Percentiles rank a stretch among this genome's conserved stretches.
Evolutionary conservation across 768 basidiomycete species (phyloP).

Genomic region (Rhodotorula toruloides): DNA sequence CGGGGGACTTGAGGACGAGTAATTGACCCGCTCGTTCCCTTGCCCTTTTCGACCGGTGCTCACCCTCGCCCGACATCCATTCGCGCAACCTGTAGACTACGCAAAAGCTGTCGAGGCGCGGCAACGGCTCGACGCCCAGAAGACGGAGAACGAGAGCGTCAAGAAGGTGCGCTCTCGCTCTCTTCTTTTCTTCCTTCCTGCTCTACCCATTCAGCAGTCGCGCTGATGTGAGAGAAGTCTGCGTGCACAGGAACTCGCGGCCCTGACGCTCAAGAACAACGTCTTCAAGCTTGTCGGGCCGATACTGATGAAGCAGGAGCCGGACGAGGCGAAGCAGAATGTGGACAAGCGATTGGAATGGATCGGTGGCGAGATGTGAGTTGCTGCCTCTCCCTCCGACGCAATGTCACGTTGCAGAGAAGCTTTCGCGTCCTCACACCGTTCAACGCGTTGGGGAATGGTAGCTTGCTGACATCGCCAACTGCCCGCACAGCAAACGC

Average conservation of each 20-base stretch:
- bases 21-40: background rate
- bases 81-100: conserved; percentile 55
- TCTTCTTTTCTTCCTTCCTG: background rate
- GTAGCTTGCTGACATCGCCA: conserved; percentile 10
- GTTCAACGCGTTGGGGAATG: too few species aligned
- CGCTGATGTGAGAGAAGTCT: too few species aligned
- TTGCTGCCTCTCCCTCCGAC: conserved; percentile 12
- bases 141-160: conserved; percentile 85
- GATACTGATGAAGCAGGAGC: conserved; percentile 83
- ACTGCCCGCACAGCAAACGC: conserved; percentile 56
- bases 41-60: background rate
- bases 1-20: too few species aligned
- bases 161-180: conserved; percentile 59
- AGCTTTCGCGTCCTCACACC: background rate
- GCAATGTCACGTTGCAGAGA: background rate
- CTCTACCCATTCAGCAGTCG: background rate
- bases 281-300: conserved; percentile 90
- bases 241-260: conserved; percentile 74
- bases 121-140: conserved; percentile 81
- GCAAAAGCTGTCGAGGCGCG: conserved; percentile 68
- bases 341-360: conserved; percentile 86
- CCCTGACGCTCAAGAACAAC: conserved; percentile 65
- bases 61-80: background rate
- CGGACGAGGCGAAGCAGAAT: conserved; percentile 74
- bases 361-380: conserved; percentile 81